Evolutionary conservation across 192 early-diverging fungal species (phyloP).

Genomic region (Coemansia sp.): DNA sequence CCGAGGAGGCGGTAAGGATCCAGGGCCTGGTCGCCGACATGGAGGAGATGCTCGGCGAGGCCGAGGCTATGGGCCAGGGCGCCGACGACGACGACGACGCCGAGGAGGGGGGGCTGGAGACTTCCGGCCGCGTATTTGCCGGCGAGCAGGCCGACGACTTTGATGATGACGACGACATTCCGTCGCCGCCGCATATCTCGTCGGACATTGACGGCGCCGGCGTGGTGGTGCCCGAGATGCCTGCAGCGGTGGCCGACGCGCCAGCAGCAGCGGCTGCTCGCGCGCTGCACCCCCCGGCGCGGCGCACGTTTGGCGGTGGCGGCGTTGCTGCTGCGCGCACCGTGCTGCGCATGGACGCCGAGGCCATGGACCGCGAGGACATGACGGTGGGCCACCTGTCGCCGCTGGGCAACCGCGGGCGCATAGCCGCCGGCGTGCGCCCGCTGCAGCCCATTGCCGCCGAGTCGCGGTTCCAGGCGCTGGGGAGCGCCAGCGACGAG

Average conservation of each 20-base stretch:
- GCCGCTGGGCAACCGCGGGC: slow-evolving; percentile 39
- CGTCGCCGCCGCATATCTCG: slow-evolving; percentile 36
- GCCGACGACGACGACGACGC: background rate
- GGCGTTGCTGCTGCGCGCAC: background rate
- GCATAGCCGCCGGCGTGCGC: slow-evolving; percentile 5
- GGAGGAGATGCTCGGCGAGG: slow-evolving; percentile 53
- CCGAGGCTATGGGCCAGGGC: slow-evolving; percentile 20
- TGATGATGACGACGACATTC: slow-evolving; percentile 46
- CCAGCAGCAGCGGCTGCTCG: slow-evolving; percentile 1
- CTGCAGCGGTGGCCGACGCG: too few relatives aligned
- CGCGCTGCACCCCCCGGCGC: slow-evolving; percentile 12
- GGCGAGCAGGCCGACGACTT: slow-evolving; percentile 15
- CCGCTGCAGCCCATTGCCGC: slow-evolving; percentile 4
- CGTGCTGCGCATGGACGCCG: slow-evolving; percentile 24
- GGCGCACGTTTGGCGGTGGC: slow-evolving; percentile 35
- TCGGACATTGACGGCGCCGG: slow-evolving; percentile 28
- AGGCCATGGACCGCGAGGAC: slow-evolving; percentile 38
- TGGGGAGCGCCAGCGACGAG: slow-evolving; percentile 17
- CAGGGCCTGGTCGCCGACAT: slow-evolving; percentile 45
- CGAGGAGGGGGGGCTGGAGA: background rate
- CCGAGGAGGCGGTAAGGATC: background rate
- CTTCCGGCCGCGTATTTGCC: background rate
- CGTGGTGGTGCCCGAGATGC: slow-evolving; percentile 17
- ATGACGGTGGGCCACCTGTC: slow-evolving; percentile 56
- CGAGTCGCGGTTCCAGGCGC: slow-evolving; percentile 22